Base-by-base conservation (phyloP, 2,329 filamentous ascomycete species). In the Sclerotinia nivalis region DNA sequence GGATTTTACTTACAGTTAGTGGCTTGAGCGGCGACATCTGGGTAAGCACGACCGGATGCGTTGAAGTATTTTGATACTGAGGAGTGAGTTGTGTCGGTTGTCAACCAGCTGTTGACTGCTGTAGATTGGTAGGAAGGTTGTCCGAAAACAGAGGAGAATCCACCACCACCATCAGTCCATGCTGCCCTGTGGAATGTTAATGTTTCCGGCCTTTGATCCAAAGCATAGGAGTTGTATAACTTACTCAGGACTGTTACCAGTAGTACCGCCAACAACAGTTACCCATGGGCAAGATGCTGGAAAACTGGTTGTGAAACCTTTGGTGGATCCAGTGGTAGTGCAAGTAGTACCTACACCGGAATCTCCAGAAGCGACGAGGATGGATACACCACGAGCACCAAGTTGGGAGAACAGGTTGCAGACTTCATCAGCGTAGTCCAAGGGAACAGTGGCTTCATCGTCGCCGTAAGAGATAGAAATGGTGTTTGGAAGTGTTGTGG, bases 381-480 rank as follows among this genome's bases (percentile, higher is more conserved):
- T 76, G 1, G 82, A 84, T n/a, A 82, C 78, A 56, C 84, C 84
- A 72, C 83, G 82, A 13, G 84, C 79, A 7, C 81, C 83, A 0
- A 87, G 81, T 76, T 87, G 87, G 74, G 87, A 79, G 73, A 85
- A 84, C 76, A 85, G 82, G 68, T 80, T 78, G 76, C 84, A 85
- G 75, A 84, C 83, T 15, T 82, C 80, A 72, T 84, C 80, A 73
- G 87, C 84, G 78, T 89, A 89, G 72, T 79, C 80, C 7, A 81
- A 77, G 0, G 87, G 86, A 28, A 88, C 80, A 31, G 84, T 84
- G 7, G 79, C 78, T 77, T 89, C 87, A 56, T 83, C 81, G 55
- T 83, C 83, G 60, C 85, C 85, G 75, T 88, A 88, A 4, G 83
- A 86, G 73, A 89, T 85, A 50, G 82, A 83, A 71, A 87, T 82